Base-by-base conservation (phyloP, 306 rosid genomes). In the Astragalus glycyphyllos region DNA sequence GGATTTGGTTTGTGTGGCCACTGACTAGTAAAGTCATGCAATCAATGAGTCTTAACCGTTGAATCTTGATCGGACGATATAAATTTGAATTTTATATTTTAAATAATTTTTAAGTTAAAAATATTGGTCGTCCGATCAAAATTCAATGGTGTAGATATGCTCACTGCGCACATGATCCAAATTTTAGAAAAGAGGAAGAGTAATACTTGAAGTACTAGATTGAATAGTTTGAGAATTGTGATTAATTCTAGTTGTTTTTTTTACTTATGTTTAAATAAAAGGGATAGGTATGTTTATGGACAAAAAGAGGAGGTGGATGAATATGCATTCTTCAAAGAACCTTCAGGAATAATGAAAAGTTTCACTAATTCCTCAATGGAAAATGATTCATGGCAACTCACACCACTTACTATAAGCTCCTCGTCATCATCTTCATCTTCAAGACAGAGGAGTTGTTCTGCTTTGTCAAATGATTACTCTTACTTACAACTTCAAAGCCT, bases 281-380 rank as follows among this genome's bases (percentile, higher is more conserved):
- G 84, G 82, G 85, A 82, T 60, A 89, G 90, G 84, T 77, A 78
- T 68, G 75, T 65, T 45, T 82, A 83, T 78, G 90, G 90, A 72
- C 41, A 80, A 73, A 92, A 83, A 77, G 94, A 84, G 53, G 92
- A 82, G 61, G 88, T 77, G 40, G 91, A 78, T 84, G 96, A 89
- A 72, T 88, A 84, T 81, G 84, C 86, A 60, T 89, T 89, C 83
- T 92, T 89, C 88, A 84, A 90, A 55, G 95, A 92, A 11, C 88
- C 98, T 16, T 85, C 89, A 14, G 86, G 93, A 55, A 58, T 68
- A 20, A 77, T 70, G 78, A 86, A 82, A 68, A 79, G 81, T 73
- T 88, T 87, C 79, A 74, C 91, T 51, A 73, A 78, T 60, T 84
- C 97, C 31, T 79, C 96, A 4, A 61, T 83, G 79, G 83, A 86